These are phyloP conservation scores for Fusarium marasasianum DNA, from an alignment of 2,329 filamentous ascomycete genomes.

Conservation along the genomic window DNA sequence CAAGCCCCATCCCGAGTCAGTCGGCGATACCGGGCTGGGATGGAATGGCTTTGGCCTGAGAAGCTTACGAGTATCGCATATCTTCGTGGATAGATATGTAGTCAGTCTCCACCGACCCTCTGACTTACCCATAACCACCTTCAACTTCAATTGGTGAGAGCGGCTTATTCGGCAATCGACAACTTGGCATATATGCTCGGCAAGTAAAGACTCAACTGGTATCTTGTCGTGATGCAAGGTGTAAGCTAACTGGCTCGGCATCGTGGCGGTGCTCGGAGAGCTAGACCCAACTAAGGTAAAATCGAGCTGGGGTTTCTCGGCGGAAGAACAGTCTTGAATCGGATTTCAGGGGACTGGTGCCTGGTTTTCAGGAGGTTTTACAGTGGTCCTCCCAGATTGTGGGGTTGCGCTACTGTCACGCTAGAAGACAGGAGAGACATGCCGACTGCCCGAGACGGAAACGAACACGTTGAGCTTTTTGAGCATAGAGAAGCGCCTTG, in stretches of 20 bases:
- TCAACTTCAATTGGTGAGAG: slow-evolving; percentile 28
- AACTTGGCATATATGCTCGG: slow-evolving; percentile 33
- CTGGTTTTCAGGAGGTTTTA: slow-evolving; percentile 3
- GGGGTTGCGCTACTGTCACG: slow-evolving; percentile 26
- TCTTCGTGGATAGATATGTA: slow-evolving; percentile 8
- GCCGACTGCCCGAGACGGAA: slow-evolving; percentile 38
- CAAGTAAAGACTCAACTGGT: slow-evolving; percentile 9
- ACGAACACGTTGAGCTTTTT: slow-evolving; percentile 47
- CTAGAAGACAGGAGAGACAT: slow-evolving; percentile 26
- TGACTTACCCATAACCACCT: slow-evolving; percentile 19
- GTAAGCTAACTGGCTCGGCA: slow-evolving; percentile 33
- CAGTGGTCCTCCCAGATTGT: slow-evolving; percentile 23
- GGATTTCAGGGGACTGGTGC: slow-evolving; percentile 19
- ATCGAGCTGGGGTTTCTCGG: neutral
- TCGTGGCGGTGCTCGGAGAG: slow-evolving; percentile 33
- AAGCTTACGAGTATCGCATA: slow-evolving; percentile 17
- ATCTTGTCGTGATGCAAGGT: slow-evolving; percentile 20
- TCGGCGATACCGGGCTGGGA: neutral
- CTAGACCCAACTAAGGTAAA: slow-evolving; percentile 10
- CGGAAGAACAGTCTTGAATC: slow-evolving; percentile 7
- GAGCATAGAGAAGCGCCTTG: slow-evolving; percentile 3
- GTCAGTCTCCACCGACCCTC: slow-evolving; percentile 18
- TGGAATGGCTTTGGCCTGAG: neutral
- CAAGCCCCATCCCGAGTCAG: slow-evolving; percentile 14
- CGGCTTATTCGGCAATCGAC: slow-evolving; percentile 31